phyloP scores from a whole-genome alignment of 345 rosid genomes.

The Brassica rapa region DNA sequence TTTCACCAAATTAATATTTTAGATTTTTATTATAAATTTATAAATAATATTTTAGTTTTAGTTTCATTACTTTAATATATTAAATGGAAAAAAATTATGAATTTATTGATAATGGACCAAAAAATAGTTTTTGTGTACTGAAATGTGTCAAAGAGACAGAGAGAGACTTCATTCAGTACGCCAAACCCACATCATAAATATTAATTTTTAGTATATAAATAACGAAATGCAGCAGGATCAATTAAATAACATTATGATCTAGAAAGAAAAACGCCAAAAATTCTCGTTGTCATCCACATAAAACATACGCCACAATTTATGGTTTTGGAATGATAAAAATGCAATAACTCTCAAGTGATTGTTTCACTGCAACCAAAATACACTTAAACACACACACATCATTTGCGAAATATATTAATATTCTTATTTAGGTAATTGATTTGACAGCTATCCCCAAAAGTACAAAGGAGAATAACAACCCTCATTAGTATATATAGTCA shows the following conservation, averaged over 20 bases:
- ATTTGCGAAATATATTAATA: slow-evolving; percentile 17
- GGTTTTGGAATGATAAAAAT: background rate
- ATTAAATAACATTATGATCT: too few relatives aligned
- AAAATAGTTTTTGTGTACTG: too few relatives aligned
- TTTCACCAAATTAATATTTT: background rate
- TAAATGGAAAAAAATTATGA: too few relatives aligned
- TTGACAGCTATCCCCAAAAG: slow-evolving; percentile 34
- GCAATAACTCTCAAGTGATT: background rate
- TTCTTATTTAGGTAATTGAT: slow-evolving; percentile 33
- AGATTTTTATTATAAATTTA: too few relatives aligned
- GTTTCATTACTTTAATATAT: background rate
- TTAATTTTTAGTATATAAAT: too few relatives aligned
- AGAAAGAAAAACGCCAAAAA: background rate
- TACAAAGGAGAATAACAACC: slow-evolving; percentile 30
- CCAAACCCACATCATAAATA: too few relatives aligned
- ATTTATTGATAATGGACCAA: too few relatives aligned
- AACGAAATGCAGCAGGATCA: background rate
- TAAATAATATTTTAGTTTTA: too few relatives aligned
- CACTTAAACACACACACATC: background rate
- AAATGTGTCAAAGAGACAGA: too few relatives aligned
- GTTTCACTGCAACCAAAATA: background rate
- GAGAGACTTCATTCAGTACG: too few relatives aligned
- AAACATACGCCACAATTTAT: too few relatives aligned
- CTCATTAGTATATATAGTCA: slow-evolving; percentile 22
- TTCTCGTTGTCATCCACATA: too few relatives aligned